A percentile compares a stretch with the other conserved stretches of the same genome.
These are phyloP conservation scores for Avena sativa DNA, from an alignment of 176 grass and related monocot species.

Conservation along the genomic window DNA sequence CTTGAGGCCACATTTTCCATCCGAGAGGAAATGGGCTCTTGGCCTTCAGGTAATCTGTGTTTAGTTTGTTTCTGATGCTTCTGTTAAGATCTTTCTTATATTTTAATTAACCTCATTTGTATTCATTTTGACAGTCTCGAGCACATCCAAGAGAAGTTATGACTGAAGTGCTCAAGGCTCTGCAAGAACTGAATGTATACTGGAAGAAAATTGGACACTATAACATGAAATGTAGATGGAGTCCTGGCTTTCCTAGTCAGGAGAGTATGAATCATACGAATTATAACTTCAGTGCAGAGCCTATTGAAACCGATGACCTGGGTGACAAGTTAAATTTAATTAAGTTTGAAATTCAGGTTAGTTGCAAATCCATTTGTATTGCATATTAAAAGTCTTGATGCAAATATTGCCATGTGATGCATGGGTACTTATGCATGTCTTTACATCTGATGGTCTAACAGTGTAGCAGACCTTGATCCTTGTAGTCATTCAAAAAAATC, in stretches of 20 bases:
- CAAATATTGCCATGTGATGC: slow-evolving; percentile 6
- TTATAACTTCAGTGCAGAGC: slow-evolving; percentile 57
- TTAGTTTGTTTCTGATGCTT: neutral
- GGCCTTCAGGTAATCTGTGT: slow-evolving; percentile 73
- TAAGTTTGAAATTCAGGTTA: slow-evolving; percentile 95
- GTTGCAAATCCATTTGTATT: slow-evolving; percentile 26
- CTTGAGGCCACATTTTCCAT: slow-evolving; percentile 64
- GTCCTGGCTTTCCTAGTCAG: slow-evolving; percentile 54
- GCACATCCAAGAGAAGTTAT: slow-evolving; percentile 88
- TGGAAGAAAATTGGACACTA: slow-evolving; percentile 96
- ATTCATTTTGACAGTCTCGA: slow-evolving; percentile 59
- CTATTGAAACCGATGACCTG: slow-evolving; percentile 60
- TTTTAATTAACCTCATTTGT: slow-evolving; percentile 26
- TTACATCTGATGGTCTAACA: neutral
- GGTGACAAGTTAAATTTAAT: slow-evolving; percentile 49
- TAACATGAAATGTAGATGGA: slow-evolving; percentile 92
- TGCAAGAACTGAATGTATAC: slow-evolving; percentile 79
- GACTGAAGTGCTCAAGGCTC: slow-evolving; percentile 74
- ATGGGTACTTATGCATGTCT: neutral
- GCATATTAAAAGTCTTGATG: slow-evolving; percentile 17
- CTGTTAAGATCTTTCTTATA: neutral
- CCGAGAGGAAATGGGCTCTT: slow-evolving; percentile 88
- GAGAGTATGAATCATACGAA: slow-evolving; percentile 59
- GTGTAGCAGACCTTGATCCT: slow-evolving; percentile 7
- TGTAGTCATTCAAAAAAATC: slow-evolving; percentile 14